Conservation (phyloP, 805 yeast genomes). For the Schwanniomyces vanrijiae region DNA sequence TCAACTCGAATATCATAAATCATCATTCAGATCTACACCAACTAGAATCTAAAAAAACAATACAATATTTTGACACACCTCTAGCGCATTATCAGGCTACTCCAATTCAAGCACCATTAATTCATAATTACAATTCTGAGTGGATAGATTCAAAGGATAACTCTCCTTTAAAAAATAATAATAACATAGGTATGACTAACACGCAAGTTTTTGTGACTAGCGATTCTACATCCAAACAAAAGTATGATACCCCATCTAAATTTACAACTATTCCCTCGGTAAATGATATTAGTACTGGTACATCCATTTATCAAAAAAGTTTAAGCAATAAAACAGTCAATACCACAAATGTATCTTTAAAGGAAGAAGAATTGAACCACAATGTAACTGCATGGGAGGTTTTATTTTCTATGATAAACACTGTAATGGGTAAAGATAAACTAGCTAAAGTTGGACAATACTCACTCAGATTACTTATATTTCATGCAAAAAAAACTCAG, state of each 20-base stretch:
- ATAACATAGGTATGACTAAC: conserved; percentile 11
- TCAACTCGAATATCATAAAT: conserved; percentile 2
- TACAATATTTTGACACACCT: not conserved
- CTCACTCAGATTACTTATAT: conserved; percentile 50
- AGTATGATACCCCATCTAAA: conserved; percentile 12
- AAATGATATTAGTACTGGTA: conserved; percentile 7
- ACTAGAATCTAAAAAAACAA: not conserved
- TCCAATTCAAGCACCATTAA: conserved; percentile 4
- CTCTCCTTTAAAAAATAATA: conserved; percentile 12
- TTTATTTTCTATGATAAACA: conserved; percentile 51
- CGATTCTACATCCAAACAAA: conserved; percentile 12
- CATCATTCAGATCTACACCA: not conserved
- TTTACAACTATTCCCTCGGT: conserved; percentile 3
- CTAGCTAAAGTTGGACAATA: conserved; percentile 65
- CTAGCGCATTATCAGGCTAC: not conserved
- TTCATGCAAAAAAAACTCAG: conserved; percentile 45
- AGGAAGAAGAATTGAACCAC: conserved; percentile 1
- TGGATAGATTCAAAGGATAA: conserved; percentile 21
- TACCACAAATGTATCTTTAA: conserved; percentile 4
- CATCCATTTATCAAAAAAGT: not conserved
- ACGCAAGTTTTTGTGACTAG: conserved; percentile 9
- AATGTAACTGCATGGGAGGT: conserved; percentile 38
- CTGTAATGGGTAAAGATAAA: conserved; percentile 69
- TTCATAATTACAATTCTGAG: conserved; percentile 22
- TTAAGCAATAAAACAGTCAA: not conserved